phyloP scores from a whole-genome alignment of 371 early-diverging fungal species.

The Apophysomyces elegans region DNA sequence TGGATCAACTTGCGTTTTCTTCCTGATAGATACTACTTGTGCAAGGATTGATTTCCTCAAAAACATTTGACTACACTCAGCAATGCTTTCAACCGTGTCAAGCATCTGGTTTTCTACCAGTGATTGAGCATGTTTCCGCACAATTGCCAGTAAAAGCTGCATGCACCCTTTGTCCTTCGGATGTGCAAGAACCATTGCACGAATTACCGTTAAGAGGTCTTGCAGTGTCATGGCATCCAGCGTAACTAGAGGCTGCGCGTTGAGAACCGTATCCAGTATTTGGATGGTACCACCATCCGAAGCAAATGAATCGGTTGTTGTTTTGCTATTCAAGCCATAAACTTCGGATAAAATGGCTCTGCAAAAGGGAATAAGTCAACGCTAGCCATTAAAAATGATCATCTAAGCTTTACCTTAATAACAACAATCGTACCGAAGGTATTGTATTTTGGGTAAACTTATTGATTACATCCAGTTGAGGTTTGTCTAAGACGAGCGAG shows the following conservation, averaged over 20 bases:
- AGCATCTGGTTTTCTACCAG: constrained; percentile 2
- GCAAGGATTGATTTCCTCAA: constrained; percentile 10
- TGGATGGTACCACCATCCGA: background rate
- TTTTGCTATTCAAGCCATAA: background rate
- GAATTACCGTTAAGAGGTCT: background rate
- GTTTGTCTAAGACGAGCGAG: constrained; percentile 13
- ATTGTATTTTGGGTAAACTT: constrained; percentile 10
- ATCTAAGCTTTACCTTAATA: background rate
- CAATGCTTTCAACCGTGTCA: background rate
- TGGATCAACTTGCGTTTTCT: background rate
- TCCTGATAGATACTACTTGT: constrained; percentile 5
- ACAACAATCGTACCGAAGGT: background rate
- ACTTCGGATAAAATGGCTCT: background rate
- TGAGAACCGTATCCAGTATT: background rate
- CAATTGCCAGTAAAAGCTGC: constrained; percentile 10
- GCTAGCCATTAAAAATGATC: background rate
- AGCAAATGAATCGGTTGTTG: background rate
- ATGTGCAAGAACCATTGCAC: background rate
- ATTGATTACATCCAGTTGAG: constrained; percentile 21
- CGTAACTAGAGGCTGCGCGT: background rate
- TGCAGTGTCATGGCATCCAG: constrained; percentile 5
- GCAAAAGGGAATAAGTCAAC: background rate
- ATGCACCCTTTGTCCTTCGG: constrained; percentile 14
- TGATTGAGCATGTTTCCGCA: constrained; percentile 7
- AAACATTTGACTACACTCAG: constrained; percentile 11